Evolutionary conservation across 495 filamentous ascomycete genomes (phyloP).

Genomic region (Jackrogersella multiformis): DNA sequence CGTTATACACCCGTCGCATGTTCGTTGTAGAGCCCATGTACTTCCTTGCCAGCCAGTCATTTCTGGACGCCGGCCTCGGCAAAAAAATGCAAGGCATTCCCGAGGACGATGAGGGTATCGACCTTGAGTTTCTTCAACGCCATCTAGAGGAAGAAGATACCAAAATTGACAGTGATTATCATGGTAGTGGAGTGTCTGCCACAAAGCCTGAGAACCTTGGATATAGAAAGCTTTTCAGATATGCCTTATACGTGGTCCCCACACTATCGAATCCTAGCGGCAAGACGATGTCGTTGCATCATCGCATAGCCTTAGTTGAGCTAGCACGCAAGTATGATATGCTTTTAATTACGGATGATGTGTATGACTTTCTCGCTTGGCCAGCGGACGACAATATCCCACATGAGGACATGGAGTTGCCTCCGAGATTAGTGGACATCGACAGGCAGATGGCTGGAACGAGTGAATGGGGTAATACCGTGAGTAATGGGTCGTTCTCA

Average conservation of each 20-base stretch:
- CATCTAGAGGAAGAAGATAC: slow-evolving; percentile 54
- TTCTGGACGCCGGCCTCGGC: slow-evolving; percentile 72
- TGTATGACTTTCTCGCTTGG: slow-evolving; percentile 83
- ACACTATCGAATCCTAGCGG: slow-evolving; percentile 80
- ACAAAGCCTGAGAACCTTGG: slow-evolving; percentile 33
- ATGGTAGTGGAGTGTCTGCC: neutral
- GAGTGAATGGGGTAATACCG: slow-evolving; percentile 69
- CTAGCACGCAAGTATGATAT: slow-evolving; percentile 77
- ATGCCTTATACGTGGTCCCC: slow-evolving; percentile 79
- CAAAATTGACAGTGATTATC: slow-evolving; percentile 18
- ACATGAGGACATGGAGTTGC: slow-evolving; percentile 49
- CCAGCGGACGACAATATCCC: slow-evolving; percentile 48
- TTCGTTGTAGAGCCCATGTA: slow-evolving; percentile 82
- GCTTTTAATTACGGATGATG: slow-evolving; percentile 77
- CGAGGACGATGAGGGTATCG: slow-evolving; percentile 74
- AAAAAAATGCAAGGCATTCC: slow-evolving; percentile 67
- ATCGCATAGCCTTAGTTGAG: slow-evolving; percentile 66
- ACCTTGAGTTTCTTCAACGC: slow-evolving; percentile 63
- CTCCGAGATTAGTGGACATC: slow-evolving; percentile 77
- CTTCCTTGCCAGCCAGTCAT: slow-evolving; percentile 73
- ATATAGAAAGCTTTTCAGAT: slow-evolving; percentile 71
- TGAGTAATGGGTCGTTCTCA: slow-evolving; percentile 79
- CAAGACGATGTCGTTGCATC: slow-evolving; percentile 70
- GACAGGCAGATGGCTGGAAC: slow-evolving; percentile 69
- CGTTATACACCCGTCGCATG: slow-evolving; percentile 72